Base-by-base conservation (phyloP, 305 asterid species). In the Fraxinus greggii region DNA sequence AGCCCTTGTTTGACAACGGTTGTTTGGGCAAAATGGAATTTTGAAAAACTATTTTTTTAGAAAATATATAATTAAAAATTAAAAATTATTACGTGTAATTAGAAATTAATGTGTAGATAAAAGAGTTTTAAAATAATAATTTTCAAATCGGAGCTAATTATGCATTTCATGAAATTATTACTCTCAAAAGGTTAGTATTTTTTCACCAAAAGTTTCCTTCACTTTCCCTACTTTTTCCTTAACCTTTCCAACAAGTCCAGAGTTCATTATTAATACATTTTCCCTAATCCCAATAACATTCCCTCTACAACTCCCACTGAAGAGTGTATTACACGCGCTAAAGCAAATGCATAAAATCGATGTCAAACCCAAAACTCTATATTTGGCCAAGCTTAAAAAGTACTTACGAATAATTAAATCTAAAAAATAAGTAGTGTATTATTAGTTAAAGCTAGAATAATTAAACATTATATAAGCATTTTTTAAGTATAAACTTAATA, bases 261-360 rank as follows among this genome's bases (percentile, higher is more conserved):
- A 51, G 24, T 5, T 28, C 75, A 65, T 48, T 48, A 65, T 48
- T 48, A 48, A 17, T 48, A 48, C 59, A 48, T 63, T 48, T 77
- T 65, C 72, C 82, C 83, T 72, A 78, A 76, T 78, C 85, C 83
- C 85, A 70, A 75, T 82, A 79, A 69, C 83, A 79, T 77, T 75
- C 67, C 56, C 82, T 40, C 33, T 3, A 48, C 48, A 48, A 79
- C 10, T 65, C 38, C 85, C 63, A 17, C 23, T 0, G n/a, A 51
- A 51, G 24, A 17, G 63, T 51, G 23, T 51, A 17, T n/a, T 8
- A 5, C 59, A 17, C 21, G 24, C 24, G 63, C 63, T 51, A 51
- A 17, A 7, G 23, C 63, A 17, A 51, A 51, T 51, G 63, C 24
- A 51, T 51, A 4, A 15, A 45, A 45, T 45, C 6, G 0, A 48